Evolutionary conservation across 1,284 basidiomycete genomes (phyloP), one percentile per base, ranked within the genome.

Genomic region (Ceratobasidium sp.): DNA sequence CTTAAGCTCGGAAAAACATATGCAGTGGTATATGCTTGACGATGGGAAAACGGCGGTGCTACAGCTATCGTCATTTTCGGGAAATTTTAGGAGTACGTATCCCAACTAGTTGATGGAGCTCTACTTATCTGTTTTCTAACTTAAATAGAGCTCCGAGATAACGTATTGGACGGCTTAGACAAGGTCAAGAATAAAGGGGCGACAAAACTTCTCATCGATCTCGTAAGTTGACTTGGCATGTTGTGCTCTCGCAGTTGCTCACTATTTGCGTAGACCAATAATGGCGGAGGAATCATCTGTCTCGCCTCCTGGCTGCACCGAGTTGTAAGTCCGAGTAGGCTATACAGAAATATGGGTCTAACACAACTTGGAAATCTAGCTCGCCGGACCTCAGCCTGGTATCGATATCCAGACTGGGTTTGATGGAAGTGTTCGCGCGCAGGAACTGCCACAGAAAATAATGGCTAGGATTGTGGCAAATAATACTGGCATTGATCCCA

Each of bases 51-150:
- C 90, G 0, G 90, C 90, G 50, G 88, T 91, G 1, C 84, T 91
- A 66, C 88, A 89, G 23, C 86, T 91, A 17, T 90, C 90, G 20
- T 90, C 89, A 81, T 91, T 91, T 83, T 87, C 87, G 0, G 88
- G 88, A 15, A 79, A 79, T 2, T 83, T 85, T 50, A 6, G 50
- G 20, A 57, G 71, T 73, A 46, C 15, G 59, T 62, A 17, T 33
- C 64, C 17, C 3, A 46, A 7, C 7, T n/a, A 77, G 89, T 88
- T 80, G 82, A 84, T 65, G 80, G 80, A 1, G 86, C 91, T 78
- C 83, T 26, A 10, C 23, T 61, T n/a, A 40, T 23, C 50, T 26
- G 15, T n/a, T 3, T 44, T 46, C 42, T 57, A 26, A 9, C 28
- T 13, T 20, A 73, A 57, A 26, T 20, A 57, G 44, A 46, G 44